These are phyloP conservation scores for Trichoderma asperellum DNA, from an alignment of 2,329 filamentous ascomycete species.

Conservation along the genomic window DNA sequence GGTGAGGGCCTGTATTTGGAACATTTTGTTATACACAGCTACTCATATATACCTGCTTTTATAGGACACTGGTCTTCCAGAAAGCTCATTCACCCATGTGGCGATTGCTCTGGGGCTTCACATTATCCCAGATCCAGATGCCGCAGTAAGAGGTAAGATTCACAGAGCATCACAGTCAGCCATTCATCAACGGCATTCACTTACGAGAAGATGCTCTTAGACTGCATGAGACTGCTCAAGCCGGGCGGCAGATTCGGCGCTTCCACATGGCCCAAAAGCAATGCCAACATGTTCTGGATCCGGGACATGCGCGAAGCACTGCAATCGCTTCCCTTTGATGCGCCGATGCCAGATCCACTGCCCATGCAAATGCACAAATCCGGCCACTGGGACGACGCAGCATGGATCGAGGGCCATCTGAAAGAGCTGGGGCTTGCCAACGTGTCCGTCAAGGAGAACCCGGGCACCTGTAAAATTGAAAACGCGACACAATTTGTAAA, in stretches of 20 bases:
- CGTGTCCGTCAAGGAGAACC: conserved; percentile 42
- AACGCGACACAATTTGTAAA: conserved; percentile 44
- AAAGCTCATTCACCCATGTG: conserved; percentile 48
- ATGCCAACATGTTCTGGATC: conserved; percentile 42
- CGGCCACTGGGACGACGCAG: conserved; percentile 46
- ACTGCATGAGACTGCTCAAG: conserved; percentile 46
- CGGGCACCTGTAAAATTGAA: conserved; percentile 39
- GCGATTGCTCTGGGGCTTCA: conserved; percentile 54
- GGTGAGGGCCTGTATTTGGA: conserved; percentile 38
- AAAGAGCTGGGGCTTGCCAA: conserved; percentile 44
- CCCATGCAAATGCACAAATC: conserved; percentile 47
- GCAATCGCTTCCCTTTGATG: conserved; percentile 46
- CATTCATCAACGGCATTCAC: not conserved
- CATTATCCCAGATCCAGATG: conserved; percentile 48
- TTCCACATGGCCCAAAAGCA: conserved; percentile 43
- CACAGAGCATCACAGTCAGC: not conserved
- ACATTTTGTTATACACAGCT: too few species aligned
- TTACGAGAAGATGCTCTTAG: conserved; percentile 28
- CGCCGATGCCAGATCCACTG: conserved; percentile 42
- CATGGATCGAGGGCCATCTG: conserved; percentile 46
- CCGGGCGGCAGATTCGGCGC: conserved; percentile 46
- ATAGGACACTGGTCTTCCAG: conserved; percentile 48
- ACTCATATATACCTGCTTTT: not conserved
- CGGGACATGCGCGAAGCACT: conserved; percentile 47
- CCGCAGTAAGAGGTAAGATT: conserved; percentile 37